A percentile compares a stretch with the other conserved stretches of the same genome.
Conservation (phyloP, 352 stramenopile genomes). For the Blastocystis sp. region DNA sequence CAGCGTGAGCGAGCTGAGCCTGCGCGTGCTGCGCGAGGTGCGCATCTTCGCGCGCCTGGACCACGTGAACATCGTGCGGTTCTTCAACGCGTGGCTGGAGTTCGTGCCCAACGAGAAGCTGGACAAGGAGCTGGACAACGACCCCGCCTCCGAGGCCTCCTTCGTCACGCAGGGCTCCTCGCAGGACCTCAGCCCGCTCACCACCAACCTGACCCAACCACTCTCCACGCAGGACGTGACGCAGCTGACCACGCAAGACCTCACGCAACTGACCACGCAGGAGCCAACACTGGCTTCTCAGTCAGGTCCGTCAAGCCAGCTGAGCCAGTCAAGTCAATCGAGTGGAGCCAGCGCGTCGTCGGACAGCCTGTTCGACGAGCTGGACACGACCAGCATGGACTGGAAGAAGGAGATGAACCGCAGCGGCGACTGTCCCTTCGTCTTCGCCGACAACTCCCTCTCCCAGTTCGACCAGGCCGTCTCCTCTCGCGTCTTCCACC, state of each 20-base stretch:
- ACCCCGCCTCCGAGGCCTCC: not conserved
- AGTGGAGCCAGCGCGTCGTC: not conserved
- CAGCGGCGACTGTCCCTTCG: not conserved
- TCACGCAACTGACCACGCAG: not conserved
- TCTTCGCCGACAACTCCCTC: constrained; percentile 70
- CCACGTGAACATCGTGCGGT: constrained; percentile 82
- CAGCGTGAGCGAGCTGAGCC: constrained; percentile 69
- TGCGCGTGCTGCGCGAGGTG: constrained; percentile 78
- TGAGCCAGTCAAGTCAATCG: too few relatives aligned
- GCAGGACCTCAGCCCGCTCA: not conserved
- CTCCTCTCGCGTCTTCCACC: not conserved
- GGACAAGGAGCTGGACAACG: not conserved
- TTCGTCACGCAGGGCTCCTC: constrained; percentile 10
- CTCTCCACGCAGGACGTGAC: not conserved
- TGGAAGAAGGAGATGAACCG: constrained; percentile 15
- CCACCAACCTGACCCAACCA: not conserved
- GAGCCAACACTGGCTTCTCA: not conserved
- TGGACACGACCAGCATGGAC: not conserved
- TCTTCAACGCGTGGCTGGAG: constrained; percentile 74
- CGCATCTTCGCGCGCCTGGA: constrained; percentile 81
- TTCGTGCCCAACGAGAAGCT: not conserved
- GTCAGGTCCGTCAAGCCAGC: too few relatives aligned
- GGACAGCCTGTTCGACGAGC: not conserved
- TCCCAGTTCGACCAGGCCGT: not conserved
- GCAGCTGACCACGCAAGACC: not conserved